phyloP scores from a whole-genome alignment of 306 rosid species.

The Casuarina cunninghamiana region DNA sequence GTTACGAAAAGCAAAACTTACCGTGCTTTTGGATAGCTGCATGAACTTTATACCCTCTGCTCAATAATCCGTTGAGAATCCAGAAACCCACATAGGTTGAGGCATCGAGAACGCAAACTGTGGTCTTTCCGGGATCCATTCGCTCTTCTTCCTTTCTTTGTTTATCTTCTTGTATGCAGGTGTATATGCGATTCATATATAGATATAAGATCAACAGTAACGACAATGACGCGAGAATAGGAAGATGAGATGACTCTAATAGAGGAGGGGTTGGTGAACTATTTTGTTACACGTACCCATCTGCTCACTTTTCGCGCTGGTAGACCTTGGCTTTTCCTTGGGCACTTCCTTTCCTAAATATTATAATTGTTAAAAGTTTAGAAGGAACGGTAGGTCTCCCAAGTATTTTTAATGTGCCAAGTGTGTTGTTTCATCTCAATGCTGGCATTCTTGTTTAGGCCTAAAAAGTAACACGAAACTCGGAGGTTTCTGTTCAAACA shows the following conservation, averaged over 20 bases:
- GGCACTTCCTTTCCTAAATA: no score
- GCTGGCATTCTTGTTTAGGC: background rate
- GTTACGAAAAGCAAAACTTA: background rate
- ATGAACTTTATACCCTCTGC: conserved; percentile 47
- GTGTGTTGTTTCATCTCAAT: background rate
- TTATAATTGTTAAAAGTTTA: background rate
- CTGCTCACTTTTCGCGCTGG: conserved; percentile 14
- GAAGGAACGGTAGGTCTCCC: background rate
- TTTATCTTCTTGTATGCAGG: background rate
- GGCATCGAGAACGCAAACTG: conserved; percentile 49
- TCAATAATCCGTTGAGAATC: conserved; percentile 42
- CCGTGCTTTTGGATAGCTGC: conserved; percentile 41
- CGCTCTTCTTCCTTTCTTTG: background rate
- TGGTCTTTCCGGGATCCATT: conserved; percentile 32
- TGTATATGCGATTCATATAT: no score
- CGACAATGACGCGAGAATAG: background rate
- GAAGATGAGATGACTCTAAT: background rate
- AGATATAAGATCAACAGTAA: no score
- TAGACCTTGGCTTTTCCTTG: background rate
- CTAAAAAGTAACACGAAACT: background rate
- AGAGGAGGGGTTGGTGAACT: conserved; percentile 27
- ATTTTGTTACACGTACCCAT: conserved; percentile 31
- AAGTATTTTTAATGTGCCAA: background rate
- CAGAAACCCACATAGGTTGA: conserved; percentile 53
- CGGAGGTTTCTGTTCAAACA: background rate